phyloP scores from a whole-genome alignment of 371 early-diverging fungal genomes.

The Lichtheimia ornata region DNA sequence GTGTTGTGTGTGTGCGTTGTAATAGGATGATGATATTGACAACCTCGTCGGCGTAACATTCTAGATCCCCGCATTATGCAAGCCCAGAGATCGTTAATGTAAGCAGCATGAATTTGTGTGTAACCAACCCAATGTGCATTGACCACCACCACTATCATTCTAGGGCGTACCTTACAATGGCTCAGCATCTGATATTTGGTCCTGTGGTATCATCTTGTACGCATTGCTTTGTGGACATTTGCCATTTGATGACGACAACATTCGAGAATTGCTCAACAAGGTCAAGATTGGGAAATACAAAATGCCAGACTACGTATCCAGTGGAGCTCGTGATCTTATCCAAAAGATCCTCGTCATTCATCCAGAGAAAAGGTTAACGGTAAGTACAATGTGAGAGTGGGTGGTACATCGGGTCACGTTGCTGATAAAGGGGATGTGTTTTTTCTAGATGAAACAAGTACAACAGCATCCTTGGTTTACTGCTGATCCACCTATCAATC shows the following conservation, averaged over 20 bases:
- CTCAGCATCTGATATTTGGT: slow-evolving; percentile 89
- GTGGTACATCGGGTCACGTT: not conserved
- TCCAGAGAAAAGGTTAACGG: slow-evolving; percentile 44
- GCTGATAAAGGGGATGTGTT: not conserved
- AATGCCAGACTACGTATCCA: slow-evolving; percentile 69
- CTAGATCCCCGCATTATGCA: slow-evolving; percentile 87
- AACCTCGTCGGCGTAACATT: not conserved
- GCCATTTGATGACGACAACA: slow-evolving; percentile 94
- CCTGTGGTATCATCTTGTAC: slow-evolving; percentile 90
- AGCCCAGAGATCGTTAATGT: slow-evolving; percentile 90
- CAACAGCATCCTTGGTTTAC: slow-evolving; percentile 50
- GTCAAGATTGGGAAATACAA: slow-evolving; percentile 58
- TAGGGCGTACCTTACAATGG: slow-evolving; percentile 84
- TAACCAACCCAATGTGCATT: too few relatives aligned
- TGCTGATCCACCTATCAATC: slow-evolving; percentile 28
- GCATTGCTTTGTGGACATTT: slow-evolving; percentile 86
- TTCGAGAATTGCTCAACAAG: slow-evolving; percentile 71
- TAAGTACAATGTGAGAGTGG: slow-evolving; percentile 15
- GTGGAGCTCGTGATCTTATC: slow-evolving; percentile 62
- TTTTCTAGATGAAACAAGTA: slow-evolving; percentile 39
- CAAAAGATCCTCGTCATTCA: slow-evolving; percentile 41
- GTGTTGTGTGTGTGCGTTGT: not conserved
- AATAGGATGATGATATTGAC: too few relatives aligned
- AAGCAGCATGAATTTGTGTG: slow-evolving; percentile 14
- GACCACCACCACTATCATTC: not conserved